Conservation (phyloP, 1,284 basidiomycete genomes). For the Paramarasmius palmivorus region DNA sequence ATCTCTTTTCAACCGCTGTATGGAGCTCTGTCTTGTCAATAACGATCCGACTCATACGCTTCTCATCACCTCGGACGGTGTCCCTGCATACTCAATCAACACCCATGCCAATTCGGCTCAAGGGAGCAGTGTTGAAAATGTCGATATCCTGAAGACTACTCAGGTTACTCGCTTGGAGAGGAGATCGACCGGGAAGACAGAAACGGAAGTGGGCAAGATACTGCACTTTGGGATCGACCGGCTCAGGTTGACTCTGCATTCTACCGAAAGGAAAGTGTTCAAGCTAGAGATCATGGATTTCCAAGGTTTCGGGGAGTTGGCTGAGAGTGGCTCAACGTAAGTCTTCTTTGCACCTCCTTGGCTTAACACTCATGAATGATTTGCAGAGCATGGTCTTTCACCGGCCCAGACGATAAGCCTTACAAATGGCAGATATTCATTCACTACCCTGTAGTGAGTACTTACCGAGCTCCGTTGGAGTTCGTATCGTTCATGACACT, state of each 20-base stretch:
- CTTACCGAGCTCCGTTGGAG: neutral
- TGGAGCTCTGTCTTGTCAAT: neutral
- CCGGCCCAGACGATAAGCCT: conserved; percentile 31
- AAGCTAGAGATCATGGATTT: neutral
- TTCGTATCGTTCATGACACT: neutral
- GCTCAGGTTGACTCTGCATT: neutral
- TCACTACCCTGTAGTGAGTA: conserved; percentile 34
- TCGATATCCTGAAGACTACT: neutral
- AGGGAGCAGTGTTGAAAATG: too few species aligned
- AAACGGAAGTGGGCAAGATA: neutral
- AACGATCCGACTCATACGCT: neutral
- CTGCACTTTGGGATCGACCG: neutral
- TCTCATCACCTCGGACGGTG: neutral
- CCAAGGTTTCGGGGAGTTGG: too few species aligned
- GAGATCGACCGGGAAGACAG: neutral
- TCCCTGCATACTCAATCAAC: neutral
- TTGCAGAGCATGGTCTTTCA: conserved; percentile 37
- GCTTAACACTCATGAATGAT: too few species aligned
- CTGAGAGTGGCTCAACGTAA: too few species aligned
- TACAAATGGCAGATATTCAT: conserved; percentile 41
- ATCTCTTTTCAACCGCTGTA: neutral
- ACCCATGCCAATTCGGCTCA: too few species aligned
- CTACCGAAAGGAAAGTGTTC: neutral
- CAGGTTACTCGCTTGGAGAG: neutral
- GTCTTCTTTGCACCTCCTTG: too few species aligned